Evolutionary conservation across 2,329 filamentous ascomycete species (phyloP).

Genomic region (Ceratocystis colombiana): DNA sequence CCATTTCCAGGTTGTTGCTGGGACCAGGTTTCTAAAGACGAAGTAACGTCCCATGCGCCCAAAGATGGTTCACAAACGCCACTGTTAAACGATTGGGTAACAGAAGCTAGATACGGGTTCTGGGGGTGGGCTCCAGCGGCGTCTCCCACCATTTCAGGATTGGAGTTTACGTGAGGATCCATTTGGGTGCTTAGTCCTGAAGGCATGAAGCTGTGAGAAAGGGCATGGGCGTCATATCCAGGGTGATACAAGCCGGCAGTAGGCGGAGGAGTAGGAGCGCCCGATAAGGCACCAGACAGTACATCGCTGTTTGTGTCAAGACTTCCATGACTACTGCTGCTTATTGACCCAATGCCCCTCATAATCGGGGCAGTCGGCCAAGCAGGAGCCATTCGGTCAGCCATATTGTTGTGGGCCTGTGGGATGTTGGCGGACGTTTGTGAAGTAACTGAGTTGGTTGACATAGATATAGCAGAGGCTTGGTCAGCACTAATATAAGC

Average conservation of each 20-base stretch:
- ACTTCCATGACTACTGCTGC: conserved; percentile 21
- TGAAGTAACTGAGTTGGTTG: conserved; percentile 42
- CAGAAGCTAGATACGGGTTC: conserved; percentile 16
- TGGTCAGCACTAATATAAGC: conserved; percentile 28
- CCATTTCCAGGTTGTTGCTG: conserved; percentile 14
- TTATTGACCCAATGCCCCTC: conserved; percentile 24
- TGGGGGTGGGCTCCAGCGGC: not conserved
- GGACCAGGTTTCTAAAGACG: conserved; percentile 17
- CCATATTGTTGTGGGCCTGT: not conserved
- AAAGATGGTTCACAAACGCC: conserved; percentile 18
- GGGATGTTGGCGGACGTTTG: conserved; percentile 37
- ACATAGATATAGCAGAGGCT: not conserved
- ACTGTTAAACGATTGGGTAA: conserved; percentile 19
- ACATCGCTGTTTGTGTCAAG: conserved; percentile 23
- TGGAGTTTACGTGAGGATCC: conserved; percentile 5
- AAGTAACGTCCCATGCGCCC: conserved; percentile 18
- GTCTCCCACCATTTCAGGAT: conserved; percentile 3
- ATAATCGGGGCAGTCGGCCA: conserved; percentile 20
- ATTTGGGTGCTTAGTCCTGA: conserved; percentile 15
- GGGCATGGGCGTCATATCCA: not conserved
- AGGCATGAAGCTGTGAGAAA: conserved; percentile 14
- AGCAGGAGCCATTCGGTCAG: conserved; percentile 13
- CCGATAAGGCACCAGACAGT: conserved; percentile 13
- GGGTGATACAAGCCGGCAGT: conserved; percentile 12
- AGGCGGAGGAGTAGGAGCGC: conserved; percentile 20